Evolutionary conservation across 306 rosid species (phyloP).

Genomic region (Styphnolobium japonicum): DNA sequence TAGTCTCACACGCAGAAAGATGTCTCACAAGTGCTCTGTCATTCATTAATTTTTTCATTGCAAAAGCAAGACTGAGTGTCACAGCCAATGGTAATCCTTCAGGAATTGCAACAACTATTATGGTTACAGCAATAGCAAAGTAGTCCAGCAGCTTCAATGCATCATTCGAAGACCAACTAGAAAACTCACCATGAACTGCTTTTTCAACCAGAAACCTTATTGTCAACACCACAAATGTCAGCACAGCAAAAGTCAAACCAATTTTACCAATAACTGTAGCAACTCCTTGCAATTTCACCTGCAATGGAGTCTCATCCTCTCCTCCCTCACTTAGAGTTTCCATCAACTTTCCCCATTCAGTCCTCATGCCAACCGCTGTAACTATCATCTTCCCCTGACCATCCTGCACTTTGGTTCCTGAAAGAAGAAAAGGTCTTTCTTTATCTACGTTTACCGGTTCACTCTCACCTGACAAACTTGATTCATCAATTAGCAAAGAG

Average conservation of each 20-base stretch:
- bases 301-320: constrained; percentile 96
- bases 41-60: constrained; percentile 81
- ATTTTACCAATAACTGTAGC: constrained; percentile 92
- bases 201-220: constrained; percentile 66
- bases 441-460: constrained; percentile 60
- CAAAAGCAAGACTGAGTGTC: constrained; percentile 94
- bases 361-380: constrained; percentile 91
- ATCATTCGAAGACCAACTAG: constrained; percentile 71
- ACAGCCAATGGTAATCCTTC: constrained; percentile 97
- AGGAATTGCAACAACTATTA: constrained; percentile 90
- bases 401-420: constrained; percentile 93
- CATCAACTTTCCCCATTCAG: constrained; percentile 98
- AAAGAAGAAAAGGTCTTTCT: constrained; percentile 78
- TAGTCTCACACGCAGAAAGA: constrained; percentile 93
- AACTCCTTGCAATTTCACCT: constrained; percentile 89
- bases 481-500: constrained; percentile 72
- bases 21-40: constrained; percentile 87
- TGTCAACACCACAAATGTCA: constrained; percentile 69
- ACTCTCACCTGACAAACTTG: constrained; percentile 93
- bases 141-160: constrained; percentile 62
- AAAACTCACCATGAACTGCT: constrained; percentile 42
- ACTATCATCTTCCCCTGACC: constrained; percentile 91
- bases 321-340: constrained; percentile 89
- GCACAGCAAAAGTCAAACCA: constrained; percentile 75
- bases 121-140: constrained; percentile 88